Evolutionary conservation across 1,284 basidiomycete genomes (phyloP).

Genomic region (Lignosus rhinocerotis): DNA sequence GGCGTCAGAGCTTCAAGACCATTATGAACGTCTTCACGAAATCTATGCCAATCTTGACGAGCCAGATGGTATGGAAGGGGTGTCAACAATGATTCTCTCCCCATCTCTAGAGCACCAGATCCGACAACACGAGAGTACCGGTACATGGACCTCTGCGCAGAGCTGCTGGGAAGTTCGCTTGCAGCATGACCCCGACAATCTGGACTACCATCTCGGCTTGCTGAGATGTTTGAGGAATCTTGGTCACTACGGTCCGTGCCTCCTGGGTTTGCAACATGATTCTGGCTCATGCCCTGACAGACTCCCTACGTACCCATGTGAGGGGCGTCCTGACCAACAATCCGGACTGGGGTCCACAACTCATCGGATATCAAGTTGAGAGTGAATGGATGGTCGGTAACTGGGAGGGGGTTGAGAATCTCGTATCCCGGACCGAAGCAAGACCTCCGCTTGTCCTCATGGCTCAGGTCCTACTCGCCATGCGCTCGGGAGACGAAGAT

Average conservation of each 20-base stretch:
- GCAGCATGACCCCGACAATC: conserved; percentile 87
- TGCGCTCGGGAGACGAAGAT: conserved; percentile 56
- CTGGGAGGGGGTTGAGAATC: conserved; percentile 78
- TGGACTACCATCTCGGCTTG: conserved; percentile 88
- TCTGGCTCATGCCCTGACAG: conserved; percentile 42
- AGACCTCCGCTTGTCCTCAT: conserved; percentile 73
- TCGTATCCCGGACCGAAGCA: conserved; percentile 52
- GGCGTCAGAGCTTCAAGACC: conserved; percentile 62
- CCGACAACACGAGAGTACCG: conserved; percentile 96
- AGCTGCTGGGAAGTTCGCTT: conserved; percentile 99
- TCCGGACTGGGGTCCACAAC: conserved; percentile 79
- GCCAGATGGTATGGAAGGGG: conserved; percentile 99
- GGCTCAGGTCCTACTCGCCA: conserved; percentile 81
- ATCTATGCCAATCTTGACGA: conserved; percentile 97
- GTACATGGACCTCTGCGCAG: conserved; percentile 97
- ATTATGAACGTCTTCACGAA: conserved; percentile 93
- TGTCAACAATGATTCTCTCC: conserved; percentile 86
- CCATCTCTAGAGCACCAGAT: conserved; percentile 97
- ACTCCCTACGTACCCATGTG: conserved; percentile 95
- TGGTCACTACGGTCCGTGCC: conserved; percentile 88
- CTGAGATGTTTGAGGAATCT: conserved; percentile 91
- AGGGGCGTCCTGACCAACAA: conserved; percentile 86
- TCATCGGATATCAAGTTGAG: conserved; percentile 89
- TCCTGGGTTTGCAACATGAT: not conserved
- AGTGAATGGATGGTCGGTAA: conserved; percentile 96